Evolutionary conservation across 495 filamentous ascomycete species (phyloP).

Genomic region (Daldinia bambusicola): DNA sequence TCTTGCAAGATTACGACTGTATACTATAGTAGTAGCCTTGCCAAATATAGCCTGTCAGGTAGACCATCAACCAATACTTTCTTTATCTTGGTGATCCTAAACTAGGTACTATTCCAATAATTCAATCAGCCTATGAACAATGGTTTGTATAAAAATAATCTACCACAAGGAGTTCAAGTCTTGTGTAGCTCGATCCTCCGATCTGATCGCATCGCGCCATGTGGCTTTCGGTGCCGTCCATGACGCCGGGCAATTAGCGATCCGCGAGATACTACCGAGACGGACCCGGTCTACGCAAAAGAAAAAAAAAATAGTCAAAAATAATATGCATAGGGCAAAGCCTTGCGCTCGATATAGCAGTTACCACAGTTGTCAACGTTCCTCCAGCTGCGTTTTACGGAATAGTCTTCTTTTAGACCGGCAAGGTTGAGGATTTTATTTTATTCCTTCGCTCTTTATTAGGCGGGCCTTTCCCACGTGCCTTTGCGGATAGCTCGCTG

Average conservation of each 20-base stretch:
- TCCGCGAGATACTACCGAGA: neutral
- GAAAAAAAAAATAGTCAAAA: neutral
- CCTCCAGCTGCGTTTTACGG: slow-evolving; percentile 7
- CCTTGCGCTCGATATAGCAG: neutral
- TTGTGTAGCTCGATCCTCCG: neutral
- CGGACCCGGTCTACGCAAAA: neutral
- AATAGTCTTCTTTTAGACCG: neutral
- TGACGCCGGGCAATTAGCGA: neutral
- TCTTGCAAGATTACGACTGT: too few species aligned
- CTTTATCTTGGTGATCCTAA: neutral
- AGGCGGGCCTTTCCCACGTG: neutral
- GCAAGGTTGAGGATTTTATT: neutral
- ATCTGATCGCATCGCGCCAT: neutral
- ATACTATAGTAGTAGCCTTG: neutral
- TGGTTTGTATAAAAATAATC: neutral
- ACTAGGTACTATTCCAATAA: neutral
- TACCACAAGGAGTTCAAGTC: neutral
- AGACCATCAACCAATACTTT: neutral
- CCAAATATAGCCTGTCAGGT: neutral
- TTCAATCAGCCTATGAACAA: neutral
- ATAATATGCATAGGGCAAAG: slow-evolving; percentile 5
- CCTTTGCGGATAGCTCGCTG: neutral
- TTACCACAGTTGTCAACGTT: neutral
- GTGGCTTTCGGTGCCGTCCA: neutral
- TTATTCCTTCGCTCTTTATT: slow-evolving; percentile 3